phyloP scores from a whole-genome alignment of 805 yeast genomes.

The Ogataea nonfermentans region DNA sequence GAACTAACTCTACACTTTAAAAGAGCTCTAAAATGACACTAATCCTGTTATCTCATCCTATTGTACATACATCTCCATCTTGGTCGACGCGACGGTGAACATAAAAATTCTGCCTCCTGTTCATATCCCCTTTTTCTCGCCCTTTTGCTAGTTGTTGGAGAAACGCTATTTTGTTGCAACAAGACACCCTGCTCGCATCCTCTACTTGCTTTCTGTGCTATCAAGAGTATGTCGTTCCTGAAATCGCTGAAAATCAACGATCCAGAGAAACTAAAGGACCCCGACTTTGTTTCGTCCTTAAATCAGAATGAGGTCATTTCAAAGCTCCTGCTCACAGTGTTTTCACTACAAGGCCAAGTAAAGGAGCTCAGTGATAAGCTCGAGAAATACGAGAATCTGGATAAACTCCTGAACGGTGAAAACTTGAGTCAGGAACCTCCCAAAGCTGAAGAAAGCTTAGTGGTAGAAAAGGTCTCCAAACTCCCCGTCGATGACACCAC shows the following conservation, averaged over 20 bases:
- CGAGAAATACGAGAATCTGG: conserved; percentile 21
- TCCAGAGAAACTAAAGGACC: conserved; percentile 21
- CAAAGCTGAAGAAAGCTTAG: conserved; percentile 7
- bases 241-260: conserved; percentile 23
- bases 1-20: no score
- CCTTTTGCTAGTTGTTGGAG: conserved; percentile 3
- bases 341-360: conserved; percentile 21
- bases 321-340: conserved; percentile 20
- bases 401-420: conserved; percentile 19
- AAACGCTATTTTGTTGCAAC: background rate
- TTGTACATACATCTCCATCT: background rate
- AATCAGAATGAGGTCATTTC: conserved; percentile 25
- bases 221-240: conserved; percentile 18
- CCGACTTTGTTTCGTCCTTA: conserved; percentile 17
- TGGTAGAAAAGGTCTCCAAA: conserved; percentile 20
- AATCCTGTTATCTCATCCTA: no score
- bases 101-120: conserved; percentile 12
- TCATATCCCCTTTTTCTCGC: conserved; percentile 11
- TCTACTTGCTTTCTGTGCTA: background rate
- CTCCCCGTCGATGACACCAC: conserved; percentile 10
- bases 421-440: conserved; percentile 12
- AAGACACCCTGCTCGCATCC: background rate
- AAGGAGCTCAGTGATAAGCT: conserved; percentile 18
- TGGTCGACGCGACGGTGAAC: conserved; percentile 2
- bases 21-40: no score